These are phyloP conservation scores for Carex myosuroides DNA, from an alignment of 176 grass and related monocot genomes.

Conservation along the genomic window DNA sequence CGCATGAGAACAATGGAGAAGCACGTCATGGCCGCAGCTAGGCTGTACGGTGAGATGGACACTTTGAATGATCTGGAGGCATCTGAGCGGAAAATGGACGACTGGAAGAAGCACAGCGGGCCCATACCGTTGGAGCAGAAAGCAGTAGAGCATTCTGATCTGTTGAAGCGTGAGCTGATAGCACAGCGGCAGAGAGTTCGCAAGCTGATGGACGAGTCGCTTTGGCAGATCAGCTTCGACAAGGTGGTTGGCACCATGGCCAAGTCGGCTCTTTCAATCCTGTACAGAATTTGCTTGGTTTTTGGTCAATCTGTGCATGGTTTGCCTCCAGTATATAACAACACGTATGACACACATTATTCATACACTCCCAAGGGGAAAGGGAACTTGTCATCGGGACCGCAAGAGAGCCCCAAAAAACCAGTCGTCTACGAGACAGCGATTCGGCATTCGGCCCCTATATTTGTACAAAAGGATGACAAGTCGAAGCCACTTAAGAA, in stretches of 20 bases:
- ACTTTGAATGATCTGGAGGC: slow-evolving; percentile 56
- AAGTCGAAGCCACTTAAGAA: background rate
- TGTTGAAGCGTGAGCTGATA: slow-evolving; percentile 39
- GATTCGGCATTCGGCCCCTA: slow-evolving; percentile 58
- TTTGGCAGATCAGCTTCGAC: slow-evolving; percentile 41
- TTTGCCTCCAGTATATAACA: slow-evolving; percentile 23
- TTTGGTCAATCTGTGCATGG: slow-evolving; percentile 47
- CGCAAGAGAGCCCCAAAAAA: slow-evolving; percentile 20
- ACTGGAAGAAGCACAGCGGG: slow-evolving; percentile 59
- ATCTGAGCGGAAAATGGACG: slow-evolving; percentile 55
- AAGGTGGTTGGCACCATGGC: slow-evolving; percentile 58
- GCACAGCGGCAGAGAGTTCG: slow-evolving; percentile 37
- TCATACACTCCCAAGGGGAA: background rate
- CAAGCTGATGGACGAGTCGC: slow-evolving; percentile 50
- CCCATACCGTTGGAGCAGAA: slow-evolving; percentile 53
- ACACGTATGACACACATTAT: background rate
- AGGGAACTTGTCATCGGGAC: slow-evolving; percentile 36
- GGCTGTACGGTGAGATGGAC: slow-evolving; percentile 74
- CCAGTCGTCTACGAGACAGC: background rate
- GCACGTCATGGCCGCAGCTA: slow-evolving; percentile 28
- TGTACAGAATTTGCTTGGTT: slow-evolving; percentile 40
- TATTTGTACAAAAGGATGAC: slow-evolving; percentile 31
- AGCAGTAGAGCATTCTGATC: slow-evolving; percentile 17
- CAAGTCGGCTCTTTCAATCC: slow-evolving; percentile 50
- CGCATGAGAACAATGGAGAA: slow-evolving; percentile 65